A percentile compares a stretch with the other conserved stretches of the same genome.
These are phyloP conservation scores for Amanita rubescens DNA, from an alignment of 768 basidiomycete genomes.

Conservation along the genomic window DNA sequence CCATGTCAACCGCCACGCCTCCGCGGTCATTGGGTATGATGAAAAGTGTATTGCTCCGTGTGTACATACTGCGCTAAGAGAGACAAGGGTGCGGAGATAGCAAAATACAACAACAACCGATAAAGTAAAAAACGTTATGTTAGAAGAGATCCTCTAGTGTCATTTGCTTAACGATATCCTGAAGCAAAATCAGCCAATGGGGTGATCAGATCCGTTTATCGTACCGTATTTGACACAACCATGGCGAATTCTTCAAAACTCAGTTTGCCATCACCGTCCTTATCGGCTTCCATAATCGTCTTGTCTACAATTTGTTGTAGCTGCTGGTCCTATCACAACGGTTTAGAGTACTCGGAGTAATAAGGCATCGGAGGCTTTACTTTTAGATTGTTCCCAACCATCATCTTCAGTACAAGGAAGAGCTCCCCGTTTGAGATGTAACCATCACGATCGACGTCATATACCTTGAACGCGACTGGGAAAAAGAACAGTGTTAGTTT, in stretches of 20 bases:
- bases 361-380: conserved; percentile 29
- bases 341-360: neutral
- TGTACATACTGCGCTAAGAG: neutral
- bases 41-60: neutral
- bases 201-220: conserved; percentile 19
- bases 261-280: conserved; percentile 95
- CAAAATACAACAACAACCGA: neutral
- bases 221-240: conserved; percentile 94
- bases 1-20: neutral
- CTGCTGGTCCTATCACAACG: conserved; percentile 74
- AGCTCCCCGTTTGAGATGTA: conserved; percentile 98
- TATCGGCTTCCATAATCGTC: conserved; percentile 99
- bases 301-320: conserved; percentile 99
- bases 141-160: conserved; percentile 91
- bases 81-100: neutral
- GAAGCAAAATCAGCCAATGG: conserved; percentile 3
- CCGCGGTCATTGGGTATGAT: neutral
- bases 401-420: conserved; percentile 98
- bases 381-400: conserved; percentile 99
- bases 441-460: conserved; percentile 96
- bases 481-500: neutral
- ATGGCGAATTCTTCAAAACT: conserved; percentile 95
- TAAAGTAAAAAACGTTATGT: conserved; percentile 7
- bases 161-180: conserved; percentile 99
- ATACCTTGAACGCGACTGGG: conserved; percentile 98